These are phyloP conservation scores for Psidium friedrichsthalianum DNA, from an alignment of 345 rosid genomes.

Conservation along the genomic window DNA sequence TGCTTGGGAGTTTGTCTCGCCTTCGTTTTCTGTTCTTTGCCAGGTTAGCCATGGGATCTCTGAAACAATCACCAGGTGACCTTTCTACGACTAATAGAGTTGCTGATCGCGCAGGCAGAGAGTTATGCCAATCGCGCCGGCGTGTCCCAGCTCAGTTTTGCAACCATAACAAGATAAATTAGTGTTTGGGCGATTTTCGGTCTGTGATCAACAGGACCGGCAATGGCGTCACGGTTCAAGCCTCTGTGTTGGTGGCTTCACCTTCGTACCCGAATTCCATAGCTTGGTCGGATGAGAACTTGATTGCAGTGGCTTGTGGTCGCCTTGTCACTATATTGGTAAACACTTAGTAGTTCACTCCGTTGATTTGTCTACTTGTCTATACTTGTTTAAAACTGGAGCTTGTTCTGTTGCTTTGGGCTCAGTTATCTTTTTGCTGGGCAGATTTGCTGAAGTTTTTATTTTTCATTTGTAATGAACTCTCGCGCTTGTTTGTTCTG, in stretches of 20 bases:
- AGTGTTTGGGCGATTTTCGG: background rate
- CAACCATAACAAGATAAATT: background rate
- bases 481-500: background rate
- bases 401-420: background rate
- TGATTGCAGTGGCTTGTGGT: slow-evolving; percentile 80
- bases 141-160: background rate
- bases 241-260: slow-evolving; percentile 57
- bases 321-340: slow-evolving; percentile 83
- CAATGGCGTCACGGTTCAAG: slow-evolving; percentile 79
- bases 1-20: background rate
- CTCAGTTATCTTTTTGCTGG: background rate
- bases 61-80: background rate
- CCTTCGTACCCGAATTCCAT: slow-evolving; percentile 74
- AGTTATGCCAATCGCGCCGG: background rate
- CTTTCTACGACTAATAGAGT: background rate
- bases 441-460: background rate
- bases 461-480: background rate
- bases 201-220: background rate
- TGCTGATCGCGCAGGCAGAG: background rate
- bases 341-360: background rate
- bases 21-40: background rate
- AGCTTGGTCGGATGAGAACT: slow-evolving; percentile 92
- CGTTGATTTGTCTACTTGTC: background rate
- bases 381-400: background rate
- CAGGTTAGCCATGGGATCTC: background rate